Evolutionary conservation across 768 basidiomycete genomes (phyloP).

Genomic region (Pholiota molesta): DNA sequence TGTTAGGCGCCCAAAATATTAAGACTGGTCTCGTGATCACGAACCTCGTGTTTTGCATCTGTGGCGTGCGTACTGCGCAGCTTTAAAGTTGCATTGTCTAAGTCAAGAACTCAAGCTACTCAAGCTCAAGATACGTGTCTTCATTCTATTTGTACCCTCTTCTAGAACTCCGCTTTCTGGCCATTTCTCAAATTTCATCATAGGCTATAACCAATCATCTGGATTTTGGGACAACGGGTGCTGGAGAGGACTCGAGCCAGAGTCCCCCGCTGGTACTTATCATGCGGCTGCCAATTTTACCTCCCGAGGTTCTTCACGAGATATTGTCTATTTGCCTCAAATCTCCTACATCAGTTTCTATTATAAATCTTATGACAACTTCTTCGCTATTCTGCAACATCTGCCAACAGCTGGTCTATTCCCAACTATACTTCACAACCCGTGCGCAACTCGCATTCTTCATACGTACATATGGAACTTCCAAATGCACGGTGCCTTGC

Average conservation of each 20-base stretch:
- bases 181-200: no score
- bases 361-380: conserved; percentile 18
- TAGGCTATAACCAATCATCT: background rate
- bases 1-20: no score
- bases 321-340: background rate
- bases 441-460: conserved; percentile 22
- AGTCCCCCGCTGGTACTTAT: background rate
- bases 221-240: background rate
- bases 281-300: conserved; percentile 2
- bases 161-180: no score
- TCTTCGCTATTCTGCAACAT: conserved; percentile 21
- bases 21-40: no score
- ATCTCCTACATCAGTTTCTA: background rate
- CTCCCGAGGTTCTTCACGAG: conserved; percentile 6
- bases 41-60: no score
- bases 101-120: no score
- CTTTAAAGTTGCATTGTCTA: no score
- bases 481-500: conserved; percentile 11
- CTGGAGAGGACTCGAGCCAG: background rate
- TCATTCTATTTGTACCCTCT: no score
- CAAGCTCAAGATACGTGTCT: no score
- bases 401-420: conserved; percentile 20
- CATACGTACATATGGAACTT: conserved; percentile 15
- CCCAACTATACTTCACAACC: conserved; percentile 23
- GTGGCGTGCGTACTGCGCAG: no score